Evolutionary conservation across 2,329 filamentous ascomycete genomes (phyloP), one percentile per base, ranked within the genome.

Genomic region (Sporothrix schenckii): DNA sequence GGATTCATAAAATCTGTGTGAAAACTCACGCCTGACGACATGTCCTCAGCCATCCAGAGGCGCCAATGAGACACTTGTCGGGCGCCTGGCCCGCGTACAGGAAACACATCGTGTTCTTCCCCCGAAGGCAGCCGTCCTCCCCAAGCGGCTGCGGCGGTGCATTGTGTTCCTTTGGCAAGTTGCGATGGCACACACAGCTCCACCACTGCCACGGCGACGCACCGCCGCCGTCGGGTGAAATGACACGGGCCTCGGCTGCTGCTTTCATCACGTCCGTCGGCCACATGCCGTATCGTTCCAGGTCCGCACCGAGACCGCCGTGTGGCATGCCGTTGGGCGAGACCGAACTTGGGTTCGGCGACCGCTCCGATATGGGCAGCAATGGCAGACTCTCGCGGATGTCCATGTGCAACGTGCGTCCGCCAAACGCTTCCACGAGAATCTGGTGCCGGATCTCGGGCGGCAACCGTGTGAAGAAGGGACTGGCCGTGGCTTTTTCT

Each of bases 101-200:
- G 0, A 10, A 2, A 16, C 60, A 65, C 11, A 9, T 49, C 60
- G 21, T 47, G 10, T 24, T 27, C 7, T 11, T 16, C 3, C 60
- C 60, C 5, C 19, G 21, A 21, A 65, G 5, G 16, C 60, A 65
- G 9, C 19, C 21, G 24, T 65, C 60, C 1, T 49, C 60, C 41
- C 41, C 49, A n/a, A 49, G 21, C 10, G 60, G 34, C 30, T 34
- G 30, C 16, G 7, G 21, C 30, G 9, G 14, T 19, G 10, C 19
- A 11, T 10, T 34, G 6, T 34, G 7, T 9, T 34, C 34, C 34
- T 34, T 34, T 9, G 60, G 41, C 21, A 30, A 3, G 60, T 14
- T 27, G 13, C 60, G 60, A 14, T 65, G 60, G 60, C 60, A 65
- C 41, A 65, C 41, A 10, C 60, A 65, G 21, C 60, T 49, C 60